Evolutionary conservation across 2,329 filamentous ascomycete species (phyloP), one percentile per base, ranked within the genome.

Genomic region (Cordyceps militaris): DNA sequence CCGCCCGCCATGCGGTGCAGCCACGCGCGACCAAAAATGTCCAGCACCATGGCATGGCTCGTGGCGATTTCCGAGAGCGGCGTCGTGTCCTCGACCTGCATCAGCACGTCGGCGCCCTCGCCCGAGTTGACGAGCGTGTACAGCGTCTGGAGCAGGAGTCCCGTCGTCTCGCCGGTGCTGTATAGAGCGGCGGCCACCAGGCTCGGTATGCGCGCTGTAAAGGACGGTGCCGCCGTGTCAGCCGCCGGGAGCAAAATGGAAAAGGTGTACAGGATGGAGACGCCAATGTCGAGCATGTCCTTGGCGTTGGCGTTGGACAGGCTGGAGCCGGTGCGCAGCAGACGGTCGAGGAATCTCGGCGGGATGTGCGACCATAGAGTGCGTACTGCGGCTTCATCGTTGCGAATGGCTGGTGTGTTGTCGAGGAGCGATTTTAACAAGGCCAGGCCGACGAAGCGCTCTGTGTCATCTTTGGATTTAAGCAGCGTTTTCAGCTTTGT

Each of bases 401-500:
- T 69, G 46, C 75, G 75, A 23, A 84, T 68, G n/a, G 76, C 68
- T 23, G 75, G 70, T 6, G 80, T 79, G 65, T 82, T 84, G 68
- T 88, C 84, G 32, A 89, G 75, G 13, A 86, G 71, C n/a, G 82
- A 81, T 64, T 84, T 86, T 52, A 88, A 75, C 23, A 88, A 75
- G 1, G 84, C 83, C 23, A 89, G 73, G 8, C 84, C 86, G 40
- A 87, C 84, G 63, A 89, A 88, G 64, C 83, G 79, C 21, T 83
- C 82, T 0, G 86, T 88, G 66, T 89, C 85, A 66, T 87, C 79
- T 60, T 82, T 84, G 56, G 80, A 70, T 56, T 74, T 73, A 34
- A 89, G 76, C 3, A 87, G 75, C 1, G 73, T 65, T 61, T 81
- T 74, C 55, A 87, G 78, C 63, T 80, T 80, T 52, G 77, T 70